Percentiles rank a stretch among this genome's conserved stretches.
phyloP scores from a whole-genome alignment of 495 filamentous ascomycete species.

The Neurospora sp. region DNA sequence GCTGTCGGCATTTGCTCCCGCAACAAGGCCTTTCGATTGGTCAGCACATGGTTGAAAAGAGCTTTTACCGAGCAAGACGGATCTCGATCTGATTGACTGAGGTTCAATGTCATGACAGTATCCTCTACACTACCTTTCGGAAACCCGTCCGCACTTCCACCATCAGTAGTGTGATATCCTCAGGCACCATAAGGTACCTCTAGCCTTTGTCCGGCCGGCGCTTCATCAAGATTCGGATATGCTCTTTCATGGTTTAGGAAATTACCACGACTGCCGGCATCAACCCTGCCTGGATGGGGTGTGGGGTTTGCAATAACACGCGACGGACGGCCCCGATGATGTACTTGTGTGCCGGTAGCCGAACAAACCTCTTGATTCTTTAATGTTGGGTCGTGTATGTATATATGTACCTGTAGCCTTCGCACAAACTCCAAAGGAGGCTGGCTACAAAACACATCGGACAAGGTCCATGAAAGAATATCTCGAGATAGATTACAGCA shows the following conservation, averaged over 20 bases:
- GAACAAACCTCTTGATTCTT: not conserved
- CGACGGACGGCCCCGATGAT: not conserved
- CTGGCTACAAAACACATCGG: no score
- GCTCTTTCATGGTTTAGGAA: not conserved
- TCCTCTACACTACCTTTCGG: no score
- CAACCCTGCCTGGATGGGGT: not conserved
- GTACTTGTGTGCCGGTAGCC: not conserved
- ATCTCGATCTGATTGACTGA: not conserved
- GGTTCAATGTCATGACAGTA: not conserved
- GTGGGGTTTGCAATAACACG: not conserved
- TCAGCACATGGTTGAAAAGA: not conserved
- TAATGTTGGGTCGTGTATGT: no score
- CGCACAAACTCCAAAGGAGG: no score
- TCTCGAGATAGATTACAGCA: no score
- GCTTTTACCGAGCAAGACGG: not conserved
- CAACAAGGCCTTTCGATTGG: conserved; percentile 6
- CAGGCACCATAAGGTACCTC: no score
- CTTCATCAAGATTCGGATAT: not conserved
- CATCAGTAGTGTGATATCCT: no score
- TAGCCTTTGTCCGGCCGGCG: not conserved
- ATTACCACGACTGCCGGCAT: not conserved
- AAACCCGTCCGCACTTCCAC: no score
- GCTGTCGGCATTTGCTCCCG: conserved; percentile 12
- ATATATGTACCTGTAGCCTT: no score
- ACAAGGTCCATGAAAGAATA: no score